A percentile compares a stretch with the other conserved stretches of the same genome.
Evolutionary conservation across 192 early-diverging fungal genomes (phyloP).

Genomic region (Spinellus fusiger): DNA sequence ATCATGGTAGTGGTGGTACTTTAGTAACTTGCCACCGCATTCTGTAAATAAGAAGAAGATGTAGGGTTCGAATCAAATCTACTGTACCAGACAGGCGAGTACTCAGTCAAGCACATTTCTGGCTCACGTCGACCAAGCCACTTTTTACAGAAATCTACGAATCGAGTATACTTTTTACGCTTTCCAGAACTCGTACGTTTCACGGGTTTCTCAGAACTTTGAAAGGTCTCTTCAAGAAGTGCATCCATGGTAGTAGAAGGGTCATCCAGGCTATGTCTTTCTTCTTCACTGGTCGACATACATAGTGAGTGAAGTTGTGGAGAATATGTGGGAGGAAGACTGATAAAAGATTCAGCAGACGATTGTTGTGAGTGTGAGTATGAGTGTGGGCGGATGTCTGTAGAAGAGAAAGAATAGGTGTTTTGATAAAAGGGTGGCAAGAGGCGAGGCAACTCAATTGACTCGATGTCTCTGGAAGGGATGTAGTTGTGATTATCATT

Average conservation of each 20-base stretch:
- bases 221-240: background rate
- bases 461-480: too few species aligned
- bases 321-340: background rate
- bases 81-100: conserved; percentile 19
- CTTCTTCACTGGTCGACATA: background rate
- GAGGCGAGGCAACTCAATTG: conserved; percentile 8
- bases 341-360: background rate
- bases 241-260: background rate
- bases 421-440: conserved; percentile 21
- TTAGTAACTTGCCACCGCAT: background rate
- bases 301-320: background rate
- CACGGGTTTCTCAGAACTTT: background rate
- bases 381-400: conserved; percentile 1
- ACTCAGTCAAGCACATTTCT: background rate
- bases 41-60: background rate
- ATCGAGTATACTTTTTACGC: background rate
- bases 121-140: background rate
- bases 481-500: too few species aligned
- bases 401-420: conserved; percentile 10
- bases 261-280: background rate
- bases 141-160: background rate
- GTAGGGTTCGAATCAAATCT: conserved; percentile 6
- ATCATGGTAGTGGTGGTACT: background rate
- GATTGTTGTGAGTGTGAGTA: background rate
- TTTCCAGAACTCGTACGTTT: background rate